Conservation (phyloP, 164 flowering plant species). For the Macadamia tetraphylla region DNA sequence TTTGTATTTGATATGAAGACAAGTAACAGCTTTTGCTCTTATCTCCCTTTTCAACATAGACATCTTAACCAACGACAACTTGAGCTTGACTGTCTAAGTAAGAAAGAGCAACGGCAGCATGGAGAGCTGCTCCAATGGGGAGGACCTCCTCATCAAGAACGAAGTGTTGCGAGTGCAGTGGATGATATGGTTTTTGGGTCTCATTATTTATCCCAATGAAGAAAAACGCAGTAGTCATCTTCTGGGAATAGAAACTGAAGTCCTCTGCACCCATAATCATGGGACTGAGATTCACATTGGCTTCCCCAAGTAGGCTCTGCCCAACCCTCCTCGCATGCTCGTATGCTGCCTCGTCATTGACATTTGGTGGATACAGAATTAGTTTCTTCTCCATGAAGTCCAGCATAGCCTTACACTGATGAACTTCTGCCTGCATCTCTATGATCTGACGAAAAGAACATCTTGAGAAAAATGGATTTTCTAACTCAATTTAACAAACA, state of each 20-base stretch:
- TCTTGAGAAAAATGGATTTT: neutral
- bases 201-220: constrained; percentile 46
- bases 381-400: constrained; percentile 55
- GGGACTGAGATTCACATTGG: constrained; percentile 32
- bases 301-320: constrained; percentile 42
- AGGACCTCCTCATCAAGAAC: constrained; percentile 59
- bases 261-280: constrained; percentile 63
- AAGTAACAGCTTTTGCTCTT: neutral
- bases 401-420: constrained; percentile 42
- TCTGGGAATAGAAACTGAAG: constrained; percentile 59
- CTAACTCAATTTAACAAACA: neutral
- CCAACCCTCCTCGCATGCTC: constrained; percentile 52
- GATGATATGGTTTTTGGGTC: constrained; percentile 19
- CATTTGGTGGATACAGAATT: constrained; percentile 45
- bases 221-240: constrained; percentile 42
- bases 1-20: too few species aligned
- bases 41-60: neutral
- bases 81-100: constrained; percentile 35
- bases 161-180: constrained; percentile 53
- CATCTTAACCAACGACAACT: neutral
- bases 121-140: constrained; percentile 69
- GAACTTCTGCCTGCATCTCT: constrained; percentile 54
- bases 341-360: constrained; percentile 52
- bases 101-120: constrained; percentile 65
- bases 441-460: constrained; percentile 39